Percentiles rank a stretch among this genome's conserved stretches.
Conservation (phyloP, 2,329 filamentous ascomycete genomes). For the Fusarium sp. region DNA sequence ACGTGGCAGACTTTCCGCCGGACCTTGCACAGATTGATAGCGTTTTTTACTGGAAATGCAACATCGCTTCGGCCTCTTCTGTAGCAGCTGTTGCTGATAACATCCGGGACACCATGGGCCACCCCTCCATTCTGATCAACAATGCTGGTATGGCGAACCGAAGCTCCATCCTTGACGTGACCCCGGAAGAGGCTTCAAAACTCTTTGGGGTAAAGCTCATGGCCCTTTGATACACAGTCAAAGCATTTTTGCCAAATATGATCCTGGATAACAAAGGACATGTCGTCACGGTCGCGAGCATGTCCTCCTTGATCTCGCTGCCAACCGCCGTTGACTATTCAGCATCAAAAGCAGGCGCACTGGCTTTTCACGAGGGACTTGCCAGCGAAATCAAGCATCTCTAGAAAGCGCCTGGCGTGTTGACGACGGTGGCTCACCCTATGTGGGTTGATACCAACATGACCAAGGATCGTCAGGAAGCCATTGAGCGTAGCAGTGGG, state of each 20-base stretch:
- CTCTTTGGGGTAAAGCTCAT: constrained; percentile 73
- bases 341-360: constrained; percentile 69
- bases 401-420: constrained; percentile 59
- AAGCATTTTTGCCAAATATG: constrained; percentile 74
- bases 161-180: neutral
- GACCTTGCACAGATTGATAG: neutral
- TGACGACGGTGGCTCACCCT: neutral
- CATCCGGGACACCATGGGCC: neutral
- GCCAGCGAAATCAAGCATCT: constrained; percentile 63
- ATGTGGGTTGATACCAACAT: neutral
- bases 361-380: constrained; percentile 73
- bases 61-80: neutral
- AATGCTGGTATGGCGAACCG: neutral
- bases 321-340: constrained; percentile 73
- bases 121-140: neutral
- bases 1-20: neutral
- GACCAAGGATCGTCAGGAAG: neutral
- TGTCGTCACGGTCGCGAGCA: constrained; percentile 73
- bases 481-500: neutral
- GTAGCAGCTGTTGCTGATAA: neutral
- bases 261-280: constrained; percentile 71
- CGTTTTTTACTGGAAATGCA: neutral
- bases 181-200: neutral
- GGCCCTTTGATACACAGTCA: constrained; percentile 69
- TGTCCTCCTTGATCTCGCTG: constrained; percentile 67